A percentile compares a stretch with the other conserved stretches of the same genome.
These are phyloP conservation scores for Penicillium olsonii DNA, from an alignment of 2,329 filamentous ascomycete species.

Conservation along the genomic window DNA sequence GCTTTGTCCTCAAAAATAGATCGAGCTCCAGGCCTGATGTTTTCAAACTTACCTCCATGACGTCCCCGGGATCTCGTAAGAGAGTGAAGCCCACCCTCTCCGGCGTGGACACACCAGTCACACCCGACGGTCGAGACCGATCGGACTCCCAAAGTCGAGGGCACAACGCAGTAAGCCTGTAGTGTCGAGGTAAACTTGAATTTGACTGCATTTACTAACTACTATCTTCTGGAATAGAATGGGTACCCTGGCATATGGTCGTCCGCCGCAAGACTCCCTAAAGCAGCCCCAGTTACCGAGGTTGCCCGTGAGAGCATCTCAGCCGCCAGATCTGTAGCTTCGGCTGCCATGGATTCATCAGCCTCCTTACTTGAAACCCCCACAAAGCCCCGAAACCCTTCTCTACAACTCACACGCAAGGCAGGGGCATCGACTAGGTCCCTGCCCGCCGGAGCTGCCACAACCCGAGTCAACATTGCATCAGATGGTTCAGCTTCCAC, in stretches of 20 bases:
- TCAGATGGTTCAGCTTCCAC: constrained; percentile 42
- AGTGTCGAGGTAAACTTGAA: background rate
- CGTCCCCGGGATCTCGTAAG: constrained; percentile 46
- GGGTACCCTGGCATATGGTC: constrained; percentile 53
- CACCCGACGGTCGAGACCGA: constrained; percentile 27
- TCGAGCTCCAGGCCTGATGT: constrained; percentile 34
- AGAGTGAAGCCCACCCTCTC: constrained; percentile 44
- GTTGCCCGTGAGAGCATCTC: constrained; percentile 53
- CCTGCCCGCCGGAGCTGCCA: constrained; percentile 47
- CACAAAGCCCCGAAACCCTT: constrained; percentile 34
- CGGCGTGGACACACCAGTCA: constrained; percentile 30
- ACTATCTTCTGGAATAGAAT: constrained; percentile 25
- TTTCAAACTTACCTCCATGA: constrained; percentile 35
- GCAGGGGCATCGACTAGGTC: constrained; percentile 45
- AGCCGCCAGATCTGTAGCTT: constrained; percentile 41
- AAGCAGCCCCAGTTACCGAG: constrained; percentile 51
- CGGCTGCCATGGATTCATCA: constrained; percentile 37
- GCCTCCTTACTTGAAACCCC: constrained; percentile 28
- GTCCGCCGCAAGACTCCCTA: constrained; percentile 37
- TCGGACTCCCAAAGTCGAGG: constrained; percentile 29
- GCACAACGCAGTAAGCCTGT: constrained; percentile 32
- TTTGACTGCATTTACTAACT: constrained; percentile 12
- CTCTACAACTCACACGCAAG: constrained; percentile 47
- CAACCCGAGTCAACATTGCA: constrained; percentile 48
- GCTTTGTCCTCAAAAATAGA: constrained; percentile 9